Evolutionary conservation across 2,329 filamentous ascomycete species (phyloP).

Genomic region (Neodidymelliopsis sp.): DNA sequence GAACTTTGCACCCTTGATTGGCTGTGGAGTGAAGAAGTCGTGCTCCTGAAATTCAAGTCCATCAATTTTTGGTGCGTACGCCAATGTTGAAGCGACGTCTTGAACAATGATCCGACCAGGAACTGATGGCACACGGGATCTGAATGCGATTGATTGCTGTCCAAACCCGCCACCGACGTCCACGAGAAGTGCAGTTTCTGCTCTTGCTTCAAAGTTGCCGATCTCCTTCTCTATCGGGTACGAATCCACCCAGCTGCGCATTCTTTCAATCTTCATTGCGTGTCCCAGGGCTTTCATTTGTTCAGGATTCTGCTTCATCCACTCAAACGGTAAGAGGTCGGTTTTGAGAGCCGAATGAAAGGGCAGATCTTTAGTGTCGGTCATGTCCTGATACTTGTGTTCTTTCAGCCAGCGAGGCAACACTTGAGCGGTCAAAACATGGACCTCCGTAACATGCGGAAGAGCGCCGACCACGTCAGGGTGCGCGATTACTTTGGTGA

Average conservation of each 20-base stretch:
- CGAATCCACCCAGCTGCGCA: slow-evolving; percentile 27
- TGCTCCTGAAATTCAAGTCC: slow-evolving; percentile 41
- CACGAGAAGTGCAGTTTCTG: slow-evolving; percentile 34
- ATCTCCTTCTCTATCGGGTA: slow-evolving; percentile 31
- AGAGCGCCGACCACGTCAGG: slow-evolving; percentile 36
- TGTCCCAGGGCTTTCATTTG: slow-evolving; percentile 40
- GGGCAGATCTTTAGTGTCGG: slow-evolving; percentile 31
- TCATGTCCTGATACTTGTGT: slow-evolving; percentile 36
- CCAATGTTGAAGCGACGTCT: slow-evolving; percentile 35
- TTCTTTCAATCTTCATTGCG: slow-evolving; percentile 36
- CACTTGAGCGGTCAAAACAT: slow-evolving; percentile 29
- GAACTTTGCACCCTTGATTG: slow-evolving; percentile 39
- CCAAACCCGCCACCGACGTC: slow-evolving; percentile 47
- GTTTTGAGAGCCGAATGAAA: slow-evolving; percentile 40
- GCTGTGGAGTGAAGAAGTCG: slow-evolving; percentile 45
- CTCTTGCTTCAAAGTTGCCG: slow-evolving; percentile 18
- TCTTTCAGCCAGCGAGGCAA: slow-evolving; percentile 43
- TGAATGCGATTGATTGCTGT: slow-evolving; percentile 33
- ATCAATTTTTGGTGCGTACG: slow-evolving; percentile 18
- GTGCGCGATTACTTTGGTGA: slow-evolving; percentile 38
- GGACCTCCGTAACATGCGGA: slow-evolving; percentile 32
- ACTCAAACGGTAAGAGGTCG: slow-evolving; percentile 37
- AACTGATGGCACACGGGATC: slow-evolving; percentile 21
- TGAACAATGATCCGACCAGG: slow-evolving; percentile 35
- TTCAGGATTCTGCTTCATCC: slow-evolving; percentile 33